Conservation (phyloP, 2,329 filamentous ascomycete genomes). For the Pochonia chlamydosporia region DNA sequence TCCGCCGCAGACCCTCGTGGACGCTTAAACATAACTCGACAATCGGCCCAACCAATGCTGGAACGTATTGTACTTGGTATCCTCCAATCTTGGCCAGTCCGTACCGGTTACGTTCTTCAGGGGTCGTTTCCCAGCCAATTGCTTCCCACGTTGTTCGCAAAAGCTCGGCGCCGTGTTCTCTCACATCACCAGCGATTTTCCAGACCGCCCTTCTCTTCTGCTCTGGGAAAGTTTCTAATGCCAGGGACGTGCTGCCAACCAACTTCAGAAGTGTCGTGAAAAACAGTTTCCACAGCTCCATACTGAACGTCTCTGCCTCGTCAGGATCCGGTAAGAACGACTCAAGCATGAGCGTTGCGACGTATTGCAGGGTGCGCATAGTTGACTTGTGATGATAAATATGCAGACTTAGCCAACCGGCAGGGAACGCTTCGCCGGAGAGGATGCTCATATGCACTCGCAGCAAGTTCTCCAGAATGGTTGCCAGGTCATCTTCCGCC, state of each 20-base stretch:
- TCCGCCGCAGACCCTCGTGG: conserved; percentile 81
- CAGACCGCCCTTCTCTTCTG: conserved; percentile 94
- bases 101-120: conserved; percentile 73
- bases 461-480: conserved; percentile 71
- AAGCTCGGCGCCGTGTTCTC: conserved; percentile 83
- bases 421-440: conserved; percentile 81
- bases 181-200: conserved; percentile 97
- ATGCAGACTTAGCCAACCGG: conserved; percentile 84
- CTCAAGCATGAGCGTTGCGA: conserved; percentile 74
- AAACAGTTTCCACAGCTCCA: conserved; percentile 88
- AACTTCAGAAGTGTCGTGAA: conserved; percentile 85
- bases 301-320: conserved; percentile 87
- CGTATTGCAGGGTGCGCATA: conserved; percentile 77
- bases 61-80: conserved; percentile 97
- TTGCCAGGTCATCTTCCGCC: conserved; percentile 66
- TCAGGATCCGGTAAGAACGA: conserved; percentile 83
- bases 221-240: conserved; percentile 92
- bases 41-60: conserved; percentile 82
- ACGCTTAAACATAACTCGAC: conserved; percentile 93
- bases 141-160: conserved; percentile 85
- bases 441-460: conserved; percentile 86
- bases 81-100: conserved; percentile 82
- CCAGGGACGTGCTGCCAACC: conserved; percentile 81
- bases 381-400: conserved; percentile 90
- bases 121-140: conserved; percentile 88